Evolutionary conservation across 192 early-diverging fungal genomes (phyloP), one percentile per base, ranked within the genome.

Genomic region (Umbelopsis sp.): DNA sequence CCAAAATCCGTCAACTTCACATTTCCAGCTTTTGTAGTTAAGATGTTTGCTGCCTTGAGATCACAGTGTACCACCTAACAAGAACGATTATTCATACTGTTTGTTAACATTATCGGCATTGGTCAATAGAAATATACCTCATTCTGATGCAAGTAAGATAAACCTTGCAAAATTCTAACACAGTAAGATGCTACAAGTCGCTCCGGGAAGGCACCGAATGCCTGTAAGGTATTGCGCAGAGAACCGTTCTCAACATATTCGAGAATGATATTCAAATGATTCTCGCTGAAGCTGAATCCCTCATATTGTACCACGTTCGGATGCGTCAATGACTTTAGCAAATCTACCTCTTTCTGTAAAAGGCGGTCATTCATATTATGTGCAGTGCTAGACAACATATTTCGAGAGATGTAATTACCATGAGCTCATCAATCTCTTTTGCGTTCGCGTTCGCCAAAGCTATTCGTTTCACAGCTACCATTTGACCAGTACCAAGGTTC

Each of bases 1-100:
- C 97, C 97, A 86, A 99, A 99, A 72, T 99, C 97, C 0, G 94
- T 92, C 27, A 99, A 83, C 72, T 99, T 99, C 13, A 97, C 93
- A 74, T 94, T 89, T 2, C 96, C 97, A 47, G 86, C 86, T 71
- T 99, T 99, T 21, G 97, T 99, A 0, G 94, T 93, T 48, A 99
- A 73, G 61, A 99, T 92, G 78, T 99, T 99, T 58, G 96, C 95
- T 6, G 94, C 95, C 78, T 99, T 99, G 23, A 99, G 78, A 75
- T 99, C 97, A 67, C 95, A 90, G 78, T 99, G 97, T 10, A 93
- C 92, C 4, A 93, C 90, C 76, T 82, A 72, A 2, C 4, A 15
- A 4, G 1, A 30, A 6, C 2, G n/a, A 23, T 46, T 45, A 47
- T 44, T 4, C 15, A 35, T 61, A 37, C 1, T 61, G 55, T 16